Percentiles rank a stretch among this genome's conserved stretches.
These are phyloP conservation scores for Climacium dendroides DNA, from an alignment of 225 moss, liverwort and hornwort species.

Conservation along the genomic window DNA sequence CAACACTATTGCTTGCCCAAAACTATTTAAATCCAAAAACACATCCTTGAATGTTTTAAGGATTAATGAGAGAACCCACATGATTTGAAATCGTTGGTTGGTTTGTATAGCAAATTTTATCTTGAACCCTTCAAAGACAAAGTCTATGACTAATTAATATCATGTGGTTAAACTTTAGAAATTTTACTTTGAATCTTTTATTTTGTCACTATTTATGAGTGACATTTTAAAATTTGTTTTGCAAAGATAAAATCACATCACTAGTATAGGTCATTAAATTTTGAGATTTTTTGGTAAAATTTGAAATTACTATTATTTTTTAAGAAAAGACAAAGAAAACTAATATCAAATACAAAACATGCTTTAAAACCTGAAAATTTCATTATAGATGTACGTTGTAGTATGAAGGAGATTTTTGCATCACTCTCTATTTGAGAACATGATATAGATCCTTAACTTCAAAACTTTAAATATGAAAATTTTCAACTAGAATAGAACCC, in stretches of 20 bases:
- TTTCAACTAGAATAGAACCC: too few species aligned
- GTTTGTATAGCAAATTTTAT: too few species aligned
- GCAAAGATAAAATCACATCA: neutral
- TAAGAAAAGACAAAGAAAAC: neutral
- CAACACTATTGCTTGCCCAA: accelerated
- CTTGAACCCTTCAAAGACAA: neutral
- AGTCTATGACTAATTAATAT: accelerated
- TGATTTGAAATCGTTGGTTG: too few species aligned
- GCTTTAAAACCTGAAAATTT: neutral
- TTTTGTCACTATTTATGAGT: neutral
- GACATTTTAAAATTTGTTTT: neutral
- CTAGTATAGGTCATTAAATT: neutral
- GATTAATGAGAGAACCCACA: too few species aligned
- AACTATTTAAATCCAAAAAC: accelerated
- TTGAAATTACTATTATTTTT: neutral
- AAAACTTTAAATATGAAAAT: neutral
- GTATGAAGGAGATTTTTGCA: neutral
- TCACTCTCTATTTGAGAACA: neutral
- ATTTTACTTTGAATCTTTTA: neutral
- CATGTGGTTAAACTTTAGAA: neutral
- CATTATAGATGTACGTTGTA: neutral
- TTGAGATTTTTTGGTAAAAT: neutral
- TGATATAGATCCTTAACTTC: neutral
- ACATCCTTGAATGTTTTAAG: neutral
- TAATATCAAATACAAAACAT: neutral